These are phyloP conservation scores for Metschnikowia colocasiae DNA, from an alignment of 805 yeast genomes.

Conservation along the genomic window DNA sequence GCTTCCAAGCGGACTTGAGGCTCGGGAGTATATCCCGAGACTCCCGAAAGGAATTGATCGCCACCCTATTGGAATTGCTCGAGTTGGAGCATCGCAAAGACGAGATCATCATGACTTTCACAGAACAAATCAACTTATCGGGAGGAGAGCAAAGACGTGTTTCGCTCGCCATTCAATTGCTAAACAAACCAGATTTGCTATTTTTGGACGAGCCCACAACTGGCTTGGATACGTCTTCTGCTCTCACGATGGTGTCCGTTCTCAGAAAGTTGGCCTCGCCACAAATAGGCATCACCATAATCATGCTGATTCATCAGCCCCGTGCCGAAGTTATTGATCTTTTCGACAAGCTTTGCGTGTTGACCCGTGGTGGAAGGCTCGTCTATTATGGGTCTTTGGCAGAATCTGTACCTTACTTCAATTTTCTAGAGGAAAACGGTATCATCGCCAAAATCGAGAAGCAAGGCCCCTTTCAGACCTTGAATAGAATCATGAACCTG, in stretches of 20 bases:
- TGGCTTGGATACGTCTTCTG: conserved; percentile 77
- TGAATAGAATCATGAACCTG: conserved; percentile 18
- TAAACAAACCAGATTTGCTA: conserved; percentile 70
- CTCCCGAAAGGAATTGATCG: conserved; percentile 50
- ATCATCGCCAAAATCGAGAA: conserved; percentile 9
- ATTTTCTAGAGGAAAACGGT: conserved; percentile 10
- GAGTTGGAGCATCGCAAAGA: conserved; percentile 64
- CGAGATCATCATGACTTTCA: conserved; percentile 51
- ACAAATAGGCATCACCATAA: conserved; percentile 62
- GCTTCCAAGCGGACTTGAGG: conserved; percentile 68
- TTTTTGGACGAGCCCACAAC: conserved; percentile 89
- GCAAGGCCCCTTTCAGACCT: conserved; percentile 11
- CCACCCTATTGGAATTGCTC: conserved; percentile 57
- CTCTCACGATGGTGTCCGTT: conserved; percentile 58
- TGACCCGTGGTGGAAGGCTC: conserved; percentile 56
- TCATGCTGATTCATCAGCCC: conserved; percentile 82
- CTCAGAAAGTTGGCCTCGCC: conserved; percentile 46
- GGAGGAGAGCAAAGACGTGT: conserved; percentile 84
- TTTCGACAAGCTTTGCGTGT: conserved; percentile 63
- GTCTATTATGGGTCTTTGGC: conserved; percentile 43
- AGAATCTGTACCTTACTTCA: conserved; percentile 50
- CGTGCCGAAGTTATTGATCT: conserved; percentile 68
- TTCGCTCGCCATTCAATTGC: conserved; percentile 72
- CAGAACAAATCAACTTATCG: conserved; percentile 57
- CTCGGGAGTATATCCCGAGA: conserved; percentile 45